Evolutionary conservation across 2,329 filamentous ascomycete species (phyloP).

Genomic region (Pseudogymnoascus sp.): DNA sequence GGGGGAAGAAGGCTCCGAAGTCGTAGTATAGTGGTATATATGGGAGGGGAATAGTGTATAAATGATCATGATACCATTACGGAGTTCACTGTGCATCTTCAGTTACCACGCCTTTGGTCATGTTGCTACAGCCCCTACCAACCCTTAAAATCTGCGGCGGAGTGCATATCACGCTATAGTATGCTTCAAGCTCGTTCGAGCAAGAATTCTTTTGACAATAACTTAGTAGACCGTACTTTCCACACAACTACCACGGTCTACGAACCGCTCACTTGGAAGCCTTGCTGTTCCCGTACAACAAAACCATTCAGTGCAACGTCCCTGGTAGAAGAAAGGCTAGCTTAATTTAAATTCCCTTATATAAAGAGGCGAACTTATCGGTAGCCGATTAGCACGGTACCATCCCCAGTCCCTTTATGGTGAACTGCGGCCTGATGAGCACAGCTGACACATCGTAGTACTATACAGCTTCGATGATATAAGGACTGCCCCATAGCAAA

Average conservation of each 20-base stretch:
- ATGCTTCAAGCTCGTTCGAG: neutral
- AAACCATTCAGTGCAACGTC: neutral
- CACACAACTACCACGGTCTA: neutral
- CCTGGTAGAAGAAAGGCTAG: neutral
- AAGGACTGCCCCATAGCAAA: neutral
- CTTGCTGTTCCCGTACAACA: neutral
- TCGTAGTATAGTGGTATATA: conserved; percentile 7
- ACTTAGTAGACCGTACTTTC: neutral
- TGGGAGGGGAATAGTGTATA: neutral
- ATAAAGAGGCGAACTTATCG: neutral
- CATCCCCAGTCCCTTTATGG: neutral
- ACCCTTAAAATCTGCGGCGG: neutral
- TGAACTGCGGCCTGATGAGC: neutral
- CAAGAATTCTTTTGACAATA: neutral
- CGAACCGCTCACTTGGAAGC: neutral
- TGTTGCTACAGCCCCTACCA: neutral
- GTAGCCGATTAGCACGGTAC: neutral
- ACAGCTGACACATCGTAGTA: neutral
- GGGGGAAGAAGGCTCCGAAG: conserved; percentile 30
- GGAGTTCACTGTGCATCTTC: neutral
- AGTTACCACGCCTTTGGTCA: neutral
- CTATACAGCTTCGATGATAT: neutral
- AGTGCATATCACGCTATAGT: neutral
- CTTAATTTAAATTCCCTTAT: neutral
- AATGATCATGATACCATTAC: conserved; percentile 11